Evolutionary conservation across 805 yeast species (phyloP), one percentile per base, ranked within the genome.

Genomic region (Pichia occidentalis): DNA sequence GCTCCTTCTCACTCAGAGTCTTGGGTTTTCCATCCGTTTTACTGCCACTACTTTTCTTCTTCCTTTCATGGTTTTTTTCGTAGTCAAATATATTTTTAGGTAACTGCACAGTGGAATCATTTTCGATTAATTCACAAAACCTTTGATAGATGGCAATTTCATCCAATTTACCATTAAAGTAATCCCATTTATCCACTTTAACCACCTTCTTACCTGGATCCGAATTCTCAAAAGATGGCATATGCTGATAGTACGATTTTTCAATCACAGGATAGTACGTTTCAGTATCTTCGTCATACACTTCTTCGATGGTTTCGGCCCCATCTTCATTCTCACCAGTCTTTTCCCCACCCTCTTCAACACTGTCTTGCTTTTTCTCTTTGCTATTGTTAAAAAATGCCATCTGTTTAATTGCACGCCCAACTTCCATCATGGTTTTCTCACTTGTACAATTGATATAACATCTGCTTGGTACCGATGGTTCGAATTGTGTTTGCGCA

Each of bases 381-480:
- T n/a, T n/a, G n/a, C n/a, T n/a, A n/a, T n/a, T n/a, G n/a, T n/a
- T n/a, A n/a, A n/a, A 31, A 43, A 67, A 65, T 6, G 51, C 46
- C 38, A 57, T 50, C 0, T 44, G 44, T 21, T 50, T 50, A 10
- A 63, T 45, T 2, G 41, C 40, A 5, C 41, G 33, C 3, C 56
- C 53, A 32, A 69, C 62, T 2, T 45, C 42, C n/a, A 49, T 53
- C 34, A 65, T 49, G 1, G 40, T 28, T 4, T 42, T 34, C 10
- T 51, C 50, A n/a, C 49, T 54, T 32, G 56, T 58, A 40, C 71
- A 63, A 10, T 44, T 39, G 2, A 68, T 44, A 49, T 67, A 71
- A 10, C 68, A 64, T 41, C 74, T 52, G 2, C 76, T 69, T 40
- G 54, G 56, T 1, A 51, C 49, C 0, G 71, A 69, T 11, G 48